Evolutionary conservation across 2,329 filamentous ascomycete genomes (phyloP).

Genomic region (Clonostachys sp.): DNA sequence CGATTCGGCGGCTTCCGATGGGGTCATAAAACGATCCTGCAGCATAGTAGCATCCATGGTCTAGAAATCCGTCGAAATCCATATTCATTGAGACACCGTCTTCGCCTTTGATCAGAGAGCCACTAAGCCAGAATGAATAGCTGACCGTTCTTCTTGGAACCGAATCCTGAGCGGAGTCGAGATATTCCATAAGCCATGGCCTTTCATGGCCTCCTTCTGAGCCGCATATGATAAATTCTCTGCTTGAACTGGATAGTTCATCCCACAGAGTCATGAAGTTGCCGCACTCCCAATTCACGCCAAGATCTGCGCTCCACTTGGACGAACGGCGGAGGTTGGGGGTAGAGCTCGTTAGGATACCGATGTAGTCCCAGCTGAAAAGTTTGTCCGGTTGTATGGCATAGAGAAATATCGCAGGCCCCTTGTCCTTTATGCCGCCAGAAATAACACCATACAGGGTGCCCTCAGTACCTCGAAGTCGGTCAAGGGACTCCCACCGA

Average conservation of each 20-base stretch:
- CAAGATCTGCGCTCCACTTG: conserved; percentile 42
- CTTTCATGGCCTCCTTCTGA: conserved; percentile 29
- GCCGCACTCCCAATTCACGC: conserved; percentile 45
- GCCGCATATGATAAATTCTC: conserved; percentile 36
- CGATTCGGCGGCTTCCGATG: conserved; percentile 26
- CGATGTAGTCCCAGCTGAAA: conserved; percentile 36
- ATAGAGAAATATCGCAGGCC: conserved; percentile 42
- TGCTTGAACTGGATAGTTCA: not conserved
- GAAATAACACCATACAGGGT: conserved; percentile 40
- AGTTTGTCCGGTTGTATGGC: conserved; percentile 30
- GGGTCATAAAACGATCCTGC: conserved; percentile 43
- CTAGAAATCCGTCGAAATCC: conserved; percentile 36
- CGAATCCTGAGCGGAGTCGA: not conserved
- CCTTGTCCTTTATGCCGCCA: conserved; percentile 32
- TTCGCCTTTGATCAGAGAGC: conserved; percentile 12
- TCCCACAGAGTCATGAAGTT: conserved; percentile 35
- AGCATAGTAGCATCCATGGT: conserved; percentile 43
- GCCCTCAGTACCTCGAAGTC: conserved; percentile 9
- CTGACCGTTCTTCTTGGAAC: not conserved
- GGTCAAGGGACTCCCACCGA: conserved; percentile 17
- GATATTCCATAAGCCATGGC: conserved; percentile 14
- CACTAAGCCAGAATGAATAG: conserved; percentile 31
- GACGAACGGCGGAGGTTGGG: conserved; percentile 27
- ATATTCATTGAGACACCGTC: conserved; percentile 19
- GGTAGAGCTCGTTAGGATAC: conserved; percentile 31